Evolutionary conservation across 176 grass and related monocot species (phyloP), one percentile per base, ranked within the genome.

Genomic region (Alopecurus myosuroides): DNA sequence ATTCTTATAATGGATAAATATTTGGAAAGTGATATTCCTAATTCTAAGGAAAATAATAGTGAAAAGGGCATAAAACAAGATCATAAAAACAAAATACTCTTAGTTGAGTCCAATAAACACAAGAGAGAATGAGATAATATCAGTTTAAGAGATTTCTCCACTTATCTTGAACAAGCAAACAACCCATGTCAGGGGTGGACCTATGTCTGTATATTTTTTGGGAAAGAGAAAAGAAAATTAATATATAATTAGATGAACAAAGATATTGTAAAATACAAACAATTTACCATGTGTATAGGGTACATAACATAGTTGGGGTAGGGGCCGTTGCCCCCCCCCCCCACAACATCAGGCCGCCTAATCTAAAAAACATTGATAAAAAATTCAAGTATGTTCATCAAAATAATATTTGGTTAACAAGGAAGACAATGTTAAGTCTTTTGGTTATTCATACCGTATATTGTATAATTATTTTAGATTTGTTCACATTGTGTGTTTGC

Each of bases 91-190:
- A 2, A 14, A 70, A 25, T 42, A 70, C 22, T 25, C 67, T 42
- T 42, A 44, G 5, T 26, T 11, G 12, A 15, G 22, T 26, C 9
- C 41, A 28, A 18, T 63, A 17, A 72, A 28, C 23, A 26, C 13
- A 72, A 28, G 1, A 45, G 12, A 28, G 69, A 30, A 15, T 11
- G 5, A 4, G n/a, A 17, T 17, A 31, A 36, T 71, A 70, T 17
- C 5, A 12, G 31, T 65, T 67, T 17, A 37, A 30, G 9, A 83
- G 29, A 30, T 88, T 88, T 39, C 85, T 52, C 85, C 85, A 87
- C 15, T 76, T 87, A 36, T 87, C 70, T 28, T 87, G 28, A 26
- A 76, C 2, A 45, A 82, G 11, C 36, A 64, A 76, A 78, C 20
- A 52, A 48, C 5, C 52, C 29, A 51, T 33, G 15, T 75, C 3